Evolutionary conservation across 345 rosid genomes (phyloP), one percentile per base, ranked within the genome.

Genomic region (Anastatica hierochuntica): DNA sequence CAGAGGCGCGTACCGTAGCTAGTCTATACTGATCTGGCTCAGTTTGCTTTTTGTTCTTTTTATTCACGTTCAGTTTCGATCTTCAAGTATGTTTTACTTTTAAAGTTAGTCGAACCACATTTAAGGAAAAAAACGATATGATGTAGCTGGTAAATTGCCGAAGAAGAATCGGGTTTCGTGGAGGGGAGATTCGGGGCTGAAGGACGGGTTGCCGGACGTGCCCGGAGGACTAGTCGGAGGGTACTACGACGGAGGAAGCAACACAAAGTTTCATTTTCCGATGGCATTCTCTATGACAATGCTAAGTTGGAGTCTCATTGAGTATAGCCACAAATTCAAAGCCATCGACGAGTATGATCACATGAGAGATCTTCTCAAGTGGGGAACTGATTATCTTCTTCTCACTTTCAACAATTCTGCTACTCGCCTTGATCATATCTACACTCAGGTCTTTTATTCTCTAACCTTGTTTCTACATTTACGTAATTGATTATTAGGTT

Each of bases 231-330:
- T 85, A 7, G 85, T 78, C 2, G 95, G 97, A 30, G 97, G 97
- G 0, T 89, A 83, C 38, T 89, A 89, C 45, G 95, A 89, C 23
- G 97, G 90, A 0, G 95, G 97, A 54, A 90, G 78, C 56, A 83
- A 77, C 40, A 39, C 19, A 16, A 89, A 89, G 74, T 89, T 81
- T 64, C 80, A 89, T 73, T 85, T 89, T 62, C 97, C 95, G 6
- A 83, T 85, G 95, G 78, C 97, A 14, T 89, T 66, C 56, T 62
- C 94, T 49, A 85, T 85, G 85, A 81, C 97, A 5, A 78, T 89
- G 95, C 70, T 89, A 15, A 89, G 97, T 65, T 89, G 97, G 97
- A 89, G 97, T 63, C 75, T 81, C 6, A 79, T 89, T 49, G 95
- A 89, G 58, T 89, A 89, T 73, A 62, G 44, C 10, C 81, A 83